Conservation (phyloP, 331 rosid species). For the Stylosanthes scabra region DNA sequence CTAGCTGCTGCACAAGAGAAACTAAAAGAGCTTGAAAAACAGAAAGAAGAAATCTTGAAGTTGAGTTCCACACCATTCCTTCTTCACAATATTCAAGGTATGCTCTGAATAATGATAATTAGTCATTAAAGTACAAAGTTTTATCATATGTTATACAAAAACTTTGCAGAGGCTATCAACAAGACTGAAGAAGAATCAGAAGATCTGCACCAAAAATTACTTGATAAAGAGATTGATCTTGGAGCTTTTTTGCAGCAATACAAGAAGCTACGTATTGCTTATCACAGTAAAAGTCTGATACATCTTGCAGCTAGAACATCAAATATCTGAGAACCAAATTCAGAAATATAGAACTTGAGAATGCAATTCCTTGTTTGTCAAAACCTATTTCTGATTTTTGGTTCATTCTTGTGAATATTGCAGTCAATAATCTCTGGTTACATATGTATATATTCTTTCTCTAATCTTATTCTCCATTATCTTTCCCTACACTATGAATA, state of each 20-base stretch:
- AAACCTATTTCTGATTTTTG: conserved; percentile 13
- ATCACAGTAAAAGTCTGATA: conserved; percentile 71
- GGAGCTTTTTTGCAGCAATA: conserved; percentile 65
- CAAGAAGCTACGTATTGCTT: conserved; percentile 67
- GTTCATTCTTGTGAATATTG: conserved; percentile 26
- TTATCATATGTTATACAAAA: not conserved
- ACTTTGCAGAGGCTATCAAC: conserved; percentile 65
- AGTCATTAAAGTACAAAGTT: conserved; percentile 9
- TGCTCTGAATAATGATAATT: conserved; percentile 23
- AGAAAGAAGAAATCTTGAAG: conserved; percentile 78
- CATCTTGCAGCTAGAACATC: conserved; percentile 76
- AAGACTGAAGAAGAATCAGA: conserved; percentile 78
- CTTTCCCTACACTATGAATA: not conserved
- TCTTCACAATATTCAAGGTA: conserved; percentile 86
- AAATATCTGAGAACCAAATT: conserved; percentile 36
- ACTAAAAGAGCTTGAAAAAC: conserved; percentile 83
- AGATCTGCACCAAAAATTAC: conserved; percentile 63
- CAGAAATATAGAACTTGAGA: not conserved
- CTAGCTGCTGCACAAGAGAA: conserved; percentile 91
- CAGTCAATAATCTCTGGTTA: not conserved
- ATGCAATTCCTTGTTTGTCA: not conserved
- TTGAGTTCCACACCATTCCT: conserved; percentile 75
- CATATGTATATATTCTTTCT: not conserved
- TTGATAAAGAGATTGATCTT: conserved; percentile 66
- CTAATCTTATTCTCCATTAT: not conserved